Evolutionary conservation across 2,329 filamentous ascomycete species (phyloP).

Genomic region (Pseudocercospora eumusae): DNA sequence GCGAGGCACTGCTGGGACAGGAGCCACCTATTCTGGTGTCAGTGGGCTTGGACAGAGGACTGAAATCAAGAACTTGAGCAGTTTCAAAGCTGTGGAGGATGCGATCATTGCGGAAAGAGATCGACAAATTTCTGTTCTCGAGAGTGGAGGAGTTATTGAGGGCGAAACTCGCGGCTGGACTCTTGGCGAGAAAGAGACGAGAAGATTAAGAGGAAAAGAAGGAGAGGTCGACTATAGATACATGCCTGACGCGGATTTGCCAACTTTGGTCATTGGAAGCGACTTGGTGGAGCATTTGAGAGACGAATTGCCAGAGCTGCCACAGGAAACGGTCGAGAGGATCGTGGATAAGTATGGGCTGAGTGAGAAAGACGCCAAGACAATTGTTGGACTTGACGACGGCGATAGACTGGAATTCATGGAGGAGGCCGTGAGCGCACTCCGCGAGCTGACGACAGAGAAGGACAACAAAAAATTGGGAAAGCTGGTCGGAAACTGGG

Average conservation of each 20-base stretch:
- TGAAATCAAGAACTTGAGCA: conserved; percentile 96
- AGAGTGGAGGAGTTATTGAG: conserved; percentile 70
- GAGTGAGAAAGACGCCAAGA: conserved; percentile 77
- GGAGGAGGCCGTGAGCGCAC: conserved; percentile 61
- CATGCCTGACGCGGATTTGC: conserved; percentile 94
- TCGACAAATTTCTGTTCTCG: conserved; percentile 78
- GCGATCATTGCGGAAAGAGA: conserved; percentile 89
- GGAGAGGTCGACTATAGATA: conserved; percentile 97
- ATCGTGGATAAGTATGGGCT: conserved; percentile 62
- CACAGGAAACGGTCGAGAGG: conserved; percentile 65
- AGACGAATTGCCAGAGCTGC: conserved; percentile 66
- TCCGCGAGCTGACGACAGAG: conserved; percentile 39
- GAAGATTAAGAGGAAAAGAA: conserved; percentile 83
- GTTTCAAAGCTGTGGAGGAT: conserved; percentile 92
- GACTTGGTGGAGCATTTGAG: conserved; percentile 68
- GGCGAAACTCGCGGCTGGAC: conserved; percentile 95
- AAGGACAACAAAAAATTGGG: conserved; percentile 41
- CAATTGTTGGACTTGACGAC: conserved; percentile 73
- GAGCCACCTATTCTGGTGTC: conserved; percentile 58
- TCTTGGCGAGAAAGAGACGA: conserved; percentile 78
- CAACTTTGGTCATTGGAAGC: conserved; percentile 71
- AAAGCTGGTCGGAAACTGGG: conserved; percentile 61
- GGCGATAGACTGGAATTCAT: conserved; percentile 83
- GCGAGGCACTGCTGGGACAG: conserved; percentile 44
- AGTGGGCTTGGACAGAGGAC: conserved; percentile 77